Base-by-base conservation (phyloP, 805 yeast genomes). In the Pichia californica region DNA sequence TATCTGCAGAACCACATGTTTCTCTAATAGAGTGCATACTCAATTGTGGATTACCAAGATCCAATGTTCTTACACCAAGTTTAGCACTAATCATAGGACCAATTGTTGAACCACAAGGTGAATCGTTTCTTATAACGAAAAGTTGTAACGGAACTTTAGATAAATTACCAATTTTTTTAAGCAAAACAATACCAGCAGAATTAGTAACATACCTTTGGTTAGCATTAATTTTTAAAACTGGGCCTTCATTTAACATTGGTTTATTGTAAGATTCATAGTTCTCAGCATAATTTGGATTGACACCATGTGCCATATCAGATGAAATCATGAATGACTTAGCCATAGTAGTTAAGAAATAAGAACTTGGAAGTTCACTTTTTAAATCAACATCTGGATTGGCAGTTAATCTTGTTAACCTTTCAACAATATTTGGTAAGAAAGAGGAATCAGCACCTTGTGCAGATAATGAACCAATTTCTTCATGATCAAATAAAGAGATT, bases 371-470 rank as follows among this genome's bases (percentile, higher is more conserved):
- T 45, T 62, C 65, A n/a, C 46, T 40, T 11, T 46, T 33, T 19
- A 63, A 61, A 38, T 70, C 69, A 26, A 68, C 63, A 10, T 45
- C 51, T 4, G 68, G 68, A 32, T 70, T 66, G 28, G 68, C 66
- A 10, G 67, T 62, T 29, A 75, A 58, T 4, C 66, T 63, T 1
- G 88, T 74, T 36, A 89, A 63, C 57, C 97, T 76, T 48, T 74
- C 76, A 41, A 89, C 61, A 29, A 87, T 72, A 53, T 88, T 84
- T 19, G 93, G 93, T 43, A 91, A 68, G 59, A 93, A 87, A 47
- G 89, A 84, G 2, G 97, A 88, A 57, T 87, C 89, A 1, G 99
- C 99, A 51, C 99, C 99, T 64, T 91, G 97, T 13, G 96, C 95
- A 15, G 95, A 83, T 8, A 79, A 71, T 2, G 97, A 88, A 0